Base-by-base conservation (phyloP, 345 rosid species). In the Xanthoceras sorbifolium region DNA sequence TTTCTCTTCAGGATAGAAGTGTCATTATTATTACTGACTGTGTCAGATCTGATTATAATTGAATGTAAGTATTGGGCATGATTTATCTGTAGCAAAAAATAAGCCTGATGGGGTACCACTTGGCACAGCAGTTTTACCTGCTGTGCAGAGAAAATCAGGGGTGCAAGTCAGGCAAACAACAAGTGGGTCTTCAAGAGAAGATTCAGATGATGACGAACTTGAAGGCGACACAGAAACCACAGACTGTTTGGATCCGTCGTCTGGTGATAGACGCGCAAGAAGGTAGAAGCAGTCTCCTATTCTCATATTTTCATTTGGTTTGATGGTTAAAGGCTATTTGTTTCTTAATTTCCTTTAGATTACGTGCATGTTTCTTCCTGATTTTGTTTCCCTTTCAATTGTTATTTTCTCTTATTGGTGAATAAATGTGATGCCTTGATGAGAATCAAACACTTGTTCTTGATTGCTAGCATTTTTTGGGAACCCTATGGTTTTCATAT, bases 151-250 rank as follows among this genome's bases (percentile, higher is more conserved):
- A 78, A 87, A 84, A 75, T 50, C 80, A 55, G 93, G 83, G 57
- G 46, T 55, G 31, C 91, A 82, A 77, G 78, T 75, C 54, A 88
- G 87, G 91, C 97, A 91, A 87, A 85, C 92, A 62, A 88, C 87
- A 3, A 93, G 98, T 84, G 99, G 92, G n/a, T 93, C 97, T 32
- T 93, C 98, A 0, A 85, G 94, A 85, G 97, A 93, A 14, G 90
- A 93, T 90, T 91, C 99, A 25, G 96, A 93, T 73, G 92, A 88
- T 40, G 98, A 96, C 42, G 99, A 91, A 36, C 90, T 92, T 83
- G 95, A 96, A 69, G 94, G 90, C 73, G 98, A 93, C 79, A 92
- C 87, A 25, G 98, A 86, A 84, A 94, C 87, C 38, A 83, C 90
- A 55, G 93, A 86, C 50, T 78, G 84, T 74, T 69, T 46, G 82